Base-by-base conservation (phyloP, 2,329 filamentous ascomycete genomes). In the Botrytis medusae region DNA sequence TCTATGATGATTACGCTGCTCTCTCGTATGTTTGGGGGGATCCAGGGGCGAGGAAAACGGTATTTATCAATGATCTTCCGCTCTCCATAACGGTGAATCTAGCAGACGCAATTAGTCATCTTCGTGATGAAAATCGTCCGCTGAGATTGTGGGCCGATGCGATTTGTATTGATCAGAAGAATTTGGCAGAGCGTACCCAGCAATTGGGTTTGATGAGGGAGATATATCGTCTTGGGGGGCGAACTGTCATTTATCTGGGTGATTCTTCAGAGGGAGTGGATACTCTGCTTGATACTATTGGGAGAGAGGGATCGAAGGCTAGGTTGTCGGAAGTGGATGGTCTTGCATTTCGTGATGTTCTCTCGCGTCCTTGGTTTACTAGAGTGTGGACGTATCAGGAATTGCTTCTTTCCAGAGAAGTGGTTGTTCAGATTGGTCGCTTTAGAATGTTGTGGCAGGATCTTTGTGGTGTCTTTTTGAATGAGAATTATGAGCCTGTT, bases 321-420 rank as follows among this genome's bases (percentile, higher is more conserved):
- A 12, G 8, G 7, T 34, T 60, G 32, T 34, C 18, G 16, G 18
- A 22, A 34, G 1, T 0, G 9, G 18, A 32, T 25, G 16, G 5
- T 34, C 18, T 34, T 22, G 57, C 57, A 9, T 34, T n/a, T n/a
- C 25, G 48, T 1, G 25, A 54, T 54, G 48, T 54, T 5, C 48
- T n/a, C 25, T 34, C 32, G 32, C 57, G 29, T 25, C 37, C 25
- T 64, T 32, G 62, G 20, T 44, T 46, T 22, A 64, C 62, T 6
- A 40, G 62, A n/a, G 62, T 64, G n/a, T 64, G 62, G 62, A 64
- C 42, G 22, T 64, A n/a, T 34, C 62, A 64, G 62, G 62, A 64
- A 32, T 34, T 40, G 62, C 29, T 64, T 5, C 37, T 64, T 42
- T 40, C 62, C 0, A 29, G 22, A 32, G 62, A 37, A 10, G 12